A percentile compares a stretch with the other conserved stretches of the same genome.
phyloP scores from a whole-genome alignment of 495 filamentous ascomycete species.

The Apiosordaria backusii region DNA sequence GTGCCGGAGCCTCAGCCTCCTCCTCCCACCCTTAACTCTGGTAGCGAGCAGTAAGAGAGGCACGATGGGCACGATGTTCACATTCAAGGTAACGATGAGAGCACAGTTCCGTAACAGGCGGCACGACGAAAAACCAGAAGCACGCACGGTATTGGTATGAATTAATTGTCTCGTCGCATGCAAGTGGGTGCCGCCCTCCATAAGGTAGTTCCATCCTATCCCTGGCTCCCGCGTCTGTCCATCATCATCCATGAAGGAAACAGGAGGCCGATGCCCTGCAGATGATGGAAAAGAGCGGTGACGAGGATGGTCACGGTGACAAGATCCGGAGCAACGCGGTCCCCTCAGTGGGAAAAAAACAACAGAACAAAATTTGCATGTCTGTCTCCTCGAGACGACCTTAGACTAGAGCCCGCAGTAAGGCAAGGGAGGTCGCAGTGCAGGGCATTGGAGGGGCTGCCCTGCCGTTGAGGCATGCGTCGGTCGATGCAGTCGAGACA shows the following conservation, averaged over 20 bases:
- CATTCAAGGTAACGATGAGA: not conserved
- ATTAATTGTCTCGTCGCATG: not conserved
- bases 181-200: not conserved
- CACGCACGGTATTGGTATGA: not conserved
- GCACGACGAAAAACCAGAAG: not conserved
- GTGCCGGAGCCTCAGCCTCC: constrained; percentile 1
- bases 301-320: constrained; percentile 2
- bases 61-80: too few relatives aligned
- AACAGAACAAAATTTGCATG: not conserved
- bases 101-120: not conserved
- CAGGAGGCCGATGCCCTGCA: not conserved
- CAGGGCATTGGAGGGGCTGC: constrained; percentile 6
- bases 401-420: not conserved
- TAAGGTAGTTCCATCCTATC: not conserved
- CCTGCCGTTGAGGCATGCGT: not conserved
- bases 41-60: constrained; percentile 7
- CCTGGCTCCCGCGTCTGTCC: not conserved
- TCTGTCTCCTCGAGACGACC: too few relatives aligned
- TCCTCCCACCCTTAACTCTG: not conserved
- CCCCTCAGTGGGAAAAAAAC: not conserved
- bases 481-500: not conserved
- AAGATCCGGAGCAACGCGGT: not conserved
- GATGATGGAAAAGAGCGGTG: constrained; percentile 21
- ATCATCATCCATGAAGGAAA: not conserved
- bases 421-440: not conserved